phyloP scores from a whole-genome alignment of 345 rosid genomes.

The Psidium guajava region DNA sequence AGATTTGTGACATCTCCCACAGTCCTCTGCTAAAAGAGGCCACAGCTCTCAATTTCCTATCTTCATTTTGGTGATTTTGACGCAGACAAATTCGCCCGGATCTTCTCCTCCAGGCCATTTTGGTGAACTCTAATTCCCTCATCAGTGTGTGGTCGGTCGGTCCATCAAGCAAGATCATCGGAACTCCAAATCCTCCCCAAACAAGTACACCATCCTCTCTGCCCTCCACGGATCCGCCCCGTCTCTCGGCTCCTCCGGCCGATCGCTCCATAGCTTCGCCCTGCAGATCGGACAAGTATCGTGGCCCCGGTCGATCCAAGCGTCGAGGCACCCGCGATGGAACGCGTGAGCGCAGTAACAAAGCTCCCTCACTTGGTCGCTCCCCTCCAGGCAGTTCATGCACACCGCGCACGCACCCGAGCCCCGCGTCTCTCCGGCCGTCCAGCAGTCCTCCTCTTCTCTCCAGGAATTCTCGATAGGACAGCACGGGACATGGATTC shows the following conservation, averaged over 20 bases:
- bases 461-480: neutral
- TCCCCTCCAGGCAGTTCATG: neutral
- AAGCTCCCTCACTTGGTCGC: slow-evolving; percentile 1
- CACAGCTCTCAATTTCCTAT: neutral
- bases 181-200: slow-evolving; percentile 3
- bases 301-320: slow-evolving; percentile 5
- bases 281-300: slow-evolving; percentile 3
- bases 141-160: neutral
- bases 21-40: neutral
- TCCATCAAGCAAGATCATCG: neutral
- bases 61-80: neutral
- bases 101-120: neutral
- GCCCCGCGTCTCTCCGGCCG: neutral
- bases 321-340: slow-evolving; percentile 4
- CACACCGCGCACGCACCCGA: neutral
- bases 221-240: slow-evolving; percentile 3
- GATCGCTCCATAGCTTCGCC: neutral
- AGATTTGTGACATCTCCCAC: neutral
- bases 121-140: neutral
- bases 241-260: neutral
- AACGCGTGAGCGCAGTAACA: neutral
- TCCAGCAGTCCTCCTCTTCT: neutral
- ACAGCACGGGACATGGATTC: neutral
- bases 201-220: slow-evolving; percentile 12
- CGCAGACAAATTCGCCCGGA: neutral